Base-by-base conservation (phyloP, 2,329 filamentous ascomycete genomes). In the Fusarium udum region DNA sequence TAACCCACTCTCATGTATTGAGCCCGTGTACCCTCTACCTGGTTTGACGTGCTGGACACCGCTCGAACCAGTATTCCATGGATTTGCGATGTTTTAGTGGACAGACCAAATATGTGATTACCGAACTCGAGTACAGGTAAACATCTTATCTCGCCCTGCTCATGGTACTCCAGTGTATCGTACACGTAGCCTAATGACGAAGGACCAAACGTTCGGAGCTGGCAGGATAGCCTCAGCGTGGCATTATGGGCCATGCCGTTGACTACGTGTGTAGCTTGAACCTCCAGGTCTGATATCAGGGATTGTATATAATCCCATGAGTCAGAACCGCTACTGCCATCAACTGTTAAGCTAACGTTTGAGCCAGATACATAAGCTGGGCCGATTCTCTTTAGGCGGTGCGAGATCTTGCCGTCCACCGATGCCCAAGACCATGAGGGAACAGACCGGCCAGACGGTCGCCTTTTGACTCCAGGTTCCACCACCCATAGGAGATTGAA, bases 281-380 rank as follows among this genome's bases (percentile, higher is more conserved):
- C 6, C 6, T 20, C 0, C 16, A 11, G n/a, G 6, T 24, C 16
- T 0, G n/a, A 24, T 34, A 51, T 2, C 12, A 51, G 8, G 6
- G 16, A 34, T 13, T 24, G 0, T 7, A 51, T 11, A 8, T 20
- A 3, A 3, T 34, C 48, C 31, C 48, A 51, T 8, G 48, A 34
- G 2, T 24, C 3, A 2, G n/a, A 11, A 24, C 4, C 22, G 0
- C 22, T 51, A 2, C 16, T 51, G 6, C 11, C 22, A 1, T 18
- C 15, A 0, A 18, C 22, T 4, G 5, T 14, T 6, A 32, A 0
- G 28, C 11, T 16, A 32, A n/a, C 0, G 0, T 3, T 8, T 6
- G 46, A n/a, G 28, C 20, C 28, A 13, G 22, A n/a, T 0, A 3
- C 0, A 4, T 7, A 4, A 2, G 0, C 6, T 32, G 22, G 46